Evolutionary conservation across 352 stramenopile species (phyloP), one percentile per base, ranked within the genome.

Genomic region (Phytopythium boreale): DNA sequence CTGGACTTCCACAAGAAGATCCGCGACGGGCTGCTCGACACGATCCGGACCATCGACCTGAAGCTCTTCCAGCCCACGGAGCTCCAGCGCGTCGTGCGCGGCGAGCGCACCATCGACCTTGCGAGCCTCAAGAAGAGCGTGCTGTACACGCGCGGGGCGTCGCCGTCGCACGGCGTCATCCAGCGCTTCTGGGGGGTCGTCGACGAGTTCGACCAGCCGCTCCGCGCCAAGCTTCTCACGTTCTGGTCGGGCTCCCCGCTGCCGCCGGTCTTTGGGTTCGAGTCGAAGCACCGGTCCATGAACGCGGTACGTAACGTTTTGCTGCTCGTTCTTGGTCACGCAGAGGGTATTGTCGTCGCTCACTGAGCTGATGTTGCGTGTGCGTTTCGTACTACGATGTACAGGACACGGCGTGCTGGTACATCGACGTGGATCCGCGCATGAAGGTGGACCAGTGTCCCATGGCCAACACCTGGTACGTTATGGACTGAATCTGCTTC

Each of bases 391-490:
- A 2, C 24, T 53, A 0, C 34, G 61, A 6, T 31, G n/a, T 46
- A 46, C 44, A 92, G 84, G 80, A 92, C 52, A 74, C 75, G 46
- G 75, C 70, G 9, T 74, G 69, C 50, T 92, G 84, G 84, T 90
- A 85, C 66, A 76, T 91, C 39, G 84, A 93, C 43, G 77, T 93
- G 11, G 82, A 90, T 34, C 55, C 72, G 10, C 63, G 67, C 15
- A 79, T 72, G 70, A 76, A 84, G 27, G 63, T 46, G 10, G 67
- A 62, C 20, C 73, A 81, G n/a, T 90, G 78, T 24, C 85, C 85
- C 2, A 89, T 84, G 63, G 85, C 83, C 8, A 89, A 91, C 50
- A 93, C 81, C 12, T 93, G 83, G 85, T 93, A 76, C 64, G 72
- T 61, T 22, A 9, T 29, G 0, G 17, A 24, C 8, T 4, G 20